Evolutionary conservation across 495 filamentous ascomycete species (phyloP).

Genomic region (Xylaria cubensis): DNA sequence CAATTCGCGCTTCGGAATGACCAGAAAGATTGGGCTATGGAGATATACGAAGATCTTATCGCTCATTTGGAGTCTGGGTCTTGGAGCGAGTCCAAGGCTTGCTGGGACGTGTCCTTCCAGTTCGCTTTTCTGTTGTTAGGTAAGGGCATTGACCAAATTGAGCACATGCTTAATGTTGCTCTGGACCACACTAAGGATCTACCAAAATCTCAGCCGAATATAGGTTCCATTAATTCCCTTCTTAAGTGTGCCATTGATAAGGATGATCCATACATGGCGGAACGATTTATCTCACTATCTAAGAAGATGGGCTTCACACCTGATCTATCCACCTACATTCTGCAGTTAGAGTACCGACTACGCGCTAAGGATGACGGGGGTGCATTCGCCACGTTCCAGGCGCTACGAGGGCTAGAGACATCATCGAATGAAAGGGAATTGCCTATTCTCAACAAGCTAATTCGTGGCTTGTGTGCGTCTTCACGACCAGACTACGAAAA

Average conservation of each 20-base stretch:
- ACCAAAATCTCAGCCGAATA: slow-evolving; percentile 59
- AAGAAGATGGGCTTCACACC: slow-evolving; percentile 66
- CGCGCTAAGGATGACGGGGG: slow-evolving; percentile 71
- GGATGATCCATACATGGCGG: slow-evolving; percentile 72
- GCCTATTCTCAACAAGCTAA: slow-evolving; percentile 73
- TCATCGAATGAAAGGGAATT: slow-evolving; percentile 62
- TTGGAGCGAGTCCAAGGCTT: slow-evolving; percentile 46
- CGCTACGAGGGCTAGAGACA: slow-evolving; percentile 60
- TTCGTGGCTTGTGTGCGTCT: slow-evolving; percentile 71
- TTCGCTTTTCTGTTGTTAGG: slow-evolving; percentile 75
- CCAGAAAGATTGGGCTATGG: slow-evolving; percentile 67
- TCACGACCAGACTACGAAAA: slow-evolving; percentile 62
- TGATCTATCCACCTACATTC: slow-evolving; percentile 68
- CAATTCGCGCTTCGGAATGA: slow-evolving; percentile 56
- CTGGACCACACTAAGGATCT: slow-evolving; percentile 50
- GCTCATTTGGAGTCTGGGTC: slow-evolving; percentile 44
- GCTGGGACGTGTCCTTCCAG: slow-evolving; percentile 74
- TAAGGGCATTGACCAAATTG: slow-evolving; percentile 72
- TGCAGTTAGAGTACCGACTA: slow-evolving; percentile 78
- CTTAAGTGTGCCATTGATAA: slow-evolving; percentile 75
- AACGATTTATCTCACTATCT: slow-evolving; percentile 71
- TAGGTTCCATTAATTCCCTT: slow-evolving; percentile 75
- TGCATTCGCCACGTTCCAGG: slow-evolving; percentile 67
- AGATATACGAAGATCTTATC: slow-evolving; percentile 66
- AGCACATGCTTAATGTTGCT: slow-evolving; percentile 71